Evolutionary conservation across 1,284 basidiomycete species (phyloP), one percentile per base, ranked within the genome.

Genomic region (Termitomyces sp.): DNA sequence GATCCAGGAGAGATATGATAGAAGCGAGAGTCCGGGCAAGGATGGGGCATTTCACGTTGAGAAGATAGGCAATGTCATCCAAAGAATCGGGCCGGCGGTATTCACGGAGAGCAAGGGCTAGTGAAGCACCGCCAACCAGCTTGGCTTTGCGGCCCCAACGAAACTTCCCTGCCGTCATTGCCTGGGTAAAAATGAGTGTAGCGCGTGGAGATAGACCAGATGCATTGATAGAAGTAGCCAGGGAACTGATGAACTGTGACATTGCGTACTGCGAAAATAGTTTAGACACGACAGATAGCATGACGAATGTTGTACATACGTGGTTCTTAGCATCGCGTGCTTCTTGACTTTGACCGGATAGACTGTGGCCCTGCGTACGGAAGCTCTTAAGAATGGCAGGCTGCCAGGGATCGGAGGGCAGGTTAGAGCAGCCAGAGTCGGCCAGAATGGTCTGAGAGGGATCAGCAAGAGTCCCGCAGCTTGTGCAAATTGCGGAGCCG

Each of bases 131-230:
- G 0, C 86, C 84, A 17, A 80, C 74, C 39, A 82, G 72, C 66
- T 79, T 85, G 15, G 88, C 84, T 61, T 76, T 82, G 47, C 79
- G 76, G 30, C 88, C 88, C 86, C 88, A 90, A 30, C 79, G 78
- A 63, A 81, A 84, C 8, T 71, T 67, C 15, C 78, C 80, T 38
- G 72, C 72, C 28, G 68, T 57, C 79, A 83, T 86, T 21, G 80
- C 80, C 61, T 83, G 81, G 68, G 80, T 77, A 68, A 89, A 89
- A 21, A 90, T 69, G 52, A 73, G 74, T 58, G 78, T 77, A 4
- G 84, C 82, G 59, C 88, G 85, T 61, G 77, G 71, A 56, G 81
- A 73, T 59, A 82, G 69, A 64, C 81, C 82, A 54, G 80, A 68
- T 56, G 74, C 76, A 56, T 76, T 77, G 33, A 88, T 71, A 61